phyloP scores from a whole-genome alignment of 2,329 filamentous ascomycete species.

The Hypoxylon sp. region DNA sequence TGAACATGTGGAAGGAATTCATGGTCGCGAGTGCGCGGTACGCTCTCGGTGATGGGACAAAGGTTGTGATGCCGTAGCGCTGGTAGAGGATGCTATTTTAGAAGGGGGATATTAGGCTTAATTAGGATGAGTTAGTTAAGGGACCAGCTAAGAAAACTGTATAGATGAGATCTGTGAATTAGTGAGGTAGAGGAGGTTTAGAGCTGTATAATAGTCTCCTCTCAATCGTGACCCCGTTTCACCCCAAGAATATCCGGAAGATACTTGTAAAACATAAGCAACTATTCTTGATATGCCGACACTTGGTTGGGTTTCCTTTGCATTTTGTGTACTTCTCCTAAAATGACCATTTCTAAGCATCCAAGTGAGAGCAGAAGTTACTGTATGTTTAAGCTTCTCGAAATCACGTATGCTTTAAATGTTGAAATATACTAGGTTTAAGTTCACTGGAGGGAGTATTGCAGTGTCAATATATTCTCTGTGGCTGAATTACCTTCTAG shows the following conservation, averaged over 20 bases:
- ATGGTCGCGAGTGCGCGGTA: slow-evolving; percentile 44
- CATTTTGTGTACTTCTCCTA: neutral
- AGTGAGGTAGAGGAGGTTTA: neutral
- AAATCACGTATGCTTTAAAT: neutral
- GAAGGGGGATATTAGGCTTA: neutral
- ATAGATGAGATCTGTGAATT: neutral
- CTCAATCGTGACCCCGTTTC: slow-evolving; percentile 1
- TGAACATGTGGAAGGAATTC: slow-evolving; percentile 51
- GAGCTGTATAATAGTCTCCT: slow-evolving; percentile 8
- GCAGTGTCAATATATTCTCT: neutral
- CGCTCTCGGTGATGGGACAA: slow-evolving; percentile 26
- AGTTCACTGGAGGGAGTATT: neutral
- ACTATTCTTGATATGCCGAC: neutral
- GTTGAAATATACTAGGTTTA: neutral
- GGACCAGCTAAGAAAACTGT: neutral
- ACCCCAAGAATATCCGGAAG: no score
- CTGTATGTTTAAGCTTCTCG: neutral
- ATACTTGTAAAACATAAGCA: neutral
- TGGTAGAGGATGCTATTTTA: neutral
- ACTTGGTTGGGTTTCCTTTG: neutral
- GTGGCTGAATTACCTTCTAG: slow-evolving; percentile 10
- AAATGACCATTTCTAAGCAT: neutral
- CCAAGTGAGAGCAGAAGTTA: neutral
- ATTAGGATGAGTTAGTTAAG: neutral
- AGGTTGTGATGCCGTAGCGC: slow-evolving; percentile 29